phyloP scores from a whole-genome alignment of 2,329 filamentous ascomycete genomes.

The Dendryphion nanum region DNA sequence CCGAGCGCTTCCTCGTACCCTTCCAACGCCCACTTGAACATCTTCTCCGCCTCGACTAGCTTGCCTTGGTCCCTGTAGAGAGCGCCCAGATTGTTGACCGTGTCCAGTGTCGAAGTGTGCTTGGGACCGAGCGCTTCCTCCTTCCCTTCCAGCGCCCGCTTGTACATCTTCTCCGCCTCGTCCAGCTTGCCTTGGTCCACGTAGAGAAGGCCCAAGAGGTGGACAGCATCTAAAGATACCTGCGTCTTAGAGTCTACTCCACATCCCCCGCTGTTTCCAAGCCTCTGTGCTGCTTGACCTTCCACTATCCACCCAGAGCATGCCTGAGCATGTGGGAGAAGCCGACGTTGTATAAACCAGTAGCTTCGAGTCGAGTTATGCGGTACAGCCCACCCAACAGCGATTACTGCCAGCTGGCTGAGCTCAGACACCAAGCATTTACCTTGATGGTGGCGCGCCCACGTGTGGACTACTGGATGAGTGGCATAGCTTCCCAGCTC shows the following conservation, averaged over 20 bases:
- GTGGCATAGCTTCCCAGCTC: slow-evolving; percentile 8
- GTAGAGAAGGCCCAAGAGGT: slow-evolving; percentile 5
- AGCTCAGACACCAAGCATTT: slow-evolving; percentile 1
- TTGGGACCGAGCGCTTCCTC: slow-evolving; percentile 13
- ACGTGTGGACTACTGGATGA: slow-evolving; percentile 9
- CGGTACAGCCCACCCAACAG: slow-evolving; percentile 8
- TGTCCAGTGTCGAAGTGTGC: background rate
- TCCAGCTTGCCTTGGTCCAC: slow-evolving; percentile 8
- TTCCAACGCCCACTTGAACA: slow-evolving; percentile 13
- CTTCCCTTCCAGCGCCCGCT: slow-evolving; percentile 14
- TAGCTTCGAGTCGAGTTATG: background rate
- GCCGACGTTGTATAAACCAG: slow-evolving; percentile 5
- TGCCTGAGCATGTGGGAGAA: slow-evolving; percentile 10
- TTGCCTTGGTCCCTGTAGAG: slow-evolving; percentile 69
- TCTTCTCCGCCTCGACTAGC: slow-evolving; percentile 56
- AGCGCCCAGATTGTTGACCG: slow-evolving; percentile 9
- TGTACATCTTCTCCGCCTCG: slow-evolving; percentile 16
- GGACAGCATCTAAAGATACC: slow-evolving; percentile 11
- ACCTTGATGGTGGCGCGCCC: slow-evolving; percentile 1
- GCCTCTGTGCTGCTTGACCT: slow-evolving; percentile 6
- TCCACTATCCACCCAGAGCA: background rate
- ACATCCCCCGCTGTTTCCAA: slow-evolving; percentile 8
- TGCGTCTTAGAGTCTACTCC: slow-evolving; percentile 10
- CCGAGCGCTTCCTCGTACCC: slow-evolving; percentile 11
- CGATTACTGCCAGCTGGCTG: slow-evolving; percentile 5